Percentiles rank a stretch among this genome's conserved stretches.
phyloP scores from a whole-genome alignment of 202 grass and related monocot genomes.

The Hordeum pubiflorum region DNA sequence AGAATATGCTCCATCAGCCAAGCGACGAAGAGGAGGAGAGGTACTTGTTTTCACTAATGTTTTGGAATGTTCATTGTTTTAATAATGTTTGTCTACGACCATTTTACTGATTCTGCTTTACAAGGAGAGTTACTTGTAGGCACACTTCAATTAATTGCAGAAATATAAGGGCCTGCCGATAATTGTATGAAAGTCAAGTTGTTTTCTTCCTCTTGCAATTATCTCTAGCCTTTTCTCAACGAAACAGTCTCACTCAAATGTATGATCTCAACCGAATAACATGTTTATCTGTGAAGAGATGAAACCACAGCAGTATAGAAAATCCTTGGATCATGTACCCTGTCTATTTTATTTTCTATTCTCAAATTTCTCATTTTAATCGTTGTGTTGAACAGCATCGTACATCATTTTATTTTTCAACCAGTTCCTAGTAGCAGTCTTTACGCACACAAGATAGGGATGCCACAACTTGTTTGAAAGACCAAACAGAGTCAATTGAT shows the following conservation, averaged over 20 bases:
- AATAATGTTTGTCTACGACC: background rate
- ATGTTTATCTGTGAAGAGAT: background rate
- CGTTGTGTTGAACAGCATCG: background rate
- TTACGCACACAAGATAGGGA: background rate
- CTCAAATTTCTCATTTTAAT: background rate
- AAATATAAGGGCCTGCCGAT: background rate
- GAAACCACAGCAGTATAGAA: background rate
- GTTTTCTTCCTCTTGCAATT: background rate
- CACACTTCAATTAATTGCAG: background rate
- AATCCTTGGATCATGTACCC: background rate
- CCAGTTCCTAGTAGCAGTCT: background rate
- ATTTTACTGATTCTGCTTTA: background rate
- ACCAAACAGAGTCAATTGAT: background rate
- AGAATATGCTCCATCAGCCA: conserved; percentile 45
- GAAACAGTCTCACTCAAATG: background rate
- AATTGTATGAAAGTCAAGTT: background rate
- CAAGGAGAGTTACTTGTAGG: background rate
- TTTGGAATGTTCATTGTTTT: conserved; percentile 1
- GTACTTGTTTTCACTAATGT: conserved; percentile 34
- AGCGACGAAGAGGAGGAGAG: conserved; percentile 89
- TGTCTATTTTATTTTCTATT: background rate
- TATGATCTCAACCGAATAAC: background rate
- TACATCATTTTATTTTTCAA: background rate
- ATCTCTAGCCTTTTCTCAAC: background rate
- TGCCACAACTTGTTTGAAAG: background rate